Evolutionary conservation across 1,284 basidiomycete genomes (phyloP).

Genomic region (Paramarasmius palmivorus): DNA sequence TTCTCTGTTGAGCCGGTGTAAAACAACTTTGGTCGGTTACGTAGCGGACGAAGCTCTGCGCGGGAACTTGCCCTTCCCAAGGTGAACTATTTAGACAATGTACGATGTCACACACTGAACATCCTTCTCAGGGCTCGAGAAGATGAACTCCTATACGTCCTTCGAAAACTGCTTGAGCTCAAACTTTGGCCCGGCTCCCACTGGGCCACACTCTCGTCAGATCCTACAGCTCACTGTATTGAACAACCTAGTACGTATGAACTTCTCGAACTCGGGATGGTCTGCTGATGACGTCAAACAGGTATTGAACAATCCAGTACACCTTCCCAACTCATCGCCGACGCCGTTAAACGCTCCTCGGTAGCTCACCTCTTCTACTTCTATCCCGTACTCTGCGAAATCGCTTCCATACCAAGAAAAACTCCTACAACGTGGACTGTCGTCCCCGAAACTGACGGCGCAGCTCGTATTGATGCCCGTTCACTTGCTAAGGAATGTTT

Average conservation of each 20-base stretch:
- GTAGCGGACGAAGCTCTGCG: constrained; percentile 82
- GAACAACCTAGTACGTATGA: constrained; percentile 52
- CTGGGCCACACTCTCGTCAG: constrained; percentile 70
- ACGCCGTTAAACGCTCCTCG: constrained; percentile 69
- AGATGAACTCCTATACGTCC: constrained; percentile 86
- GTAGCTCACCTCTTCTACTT: constrained; percentile 85
- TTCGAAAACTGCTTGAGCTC: constrained; percentile 74
- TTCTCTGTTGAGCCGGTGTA: constrained; percentile 73
- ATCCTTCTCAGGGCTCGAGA: constrained; percentile 65
- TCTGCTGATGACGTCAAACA: constrained; percentile 19
- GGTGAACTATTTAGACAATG: constrained; percentile 43
- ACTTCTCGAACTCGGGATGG: too few species aligned
- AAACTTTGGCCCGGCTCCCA: constrained; percentile 73
- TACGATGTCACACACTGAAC: neutral
- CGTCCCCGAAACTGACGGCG: constrained; percentile 16
- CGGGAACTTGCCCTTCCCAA: constrained; percentile 82
- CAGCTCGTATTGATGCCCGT: constrained; percentile 56
- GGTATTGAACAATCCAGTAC: constrained; percentile 41
- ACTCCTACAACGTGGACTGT: constrained; percentile 69
- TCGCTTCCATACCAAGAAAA: constrained; percentile 67
- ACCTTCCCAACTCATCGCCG: constrained; percentile 57
- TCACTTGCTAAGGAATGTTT: constrained; percentile 70
- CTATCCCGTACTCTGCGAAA: constrained; percentile 76
- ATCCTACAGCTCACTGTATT: constrained; percentile 54
- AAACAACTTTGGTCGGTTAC: constrained; percentile 67